phyloP scores from a whole-genome alignment of 1,139 yeast genomes.

The Saccharomyces hybrid region DNA sequence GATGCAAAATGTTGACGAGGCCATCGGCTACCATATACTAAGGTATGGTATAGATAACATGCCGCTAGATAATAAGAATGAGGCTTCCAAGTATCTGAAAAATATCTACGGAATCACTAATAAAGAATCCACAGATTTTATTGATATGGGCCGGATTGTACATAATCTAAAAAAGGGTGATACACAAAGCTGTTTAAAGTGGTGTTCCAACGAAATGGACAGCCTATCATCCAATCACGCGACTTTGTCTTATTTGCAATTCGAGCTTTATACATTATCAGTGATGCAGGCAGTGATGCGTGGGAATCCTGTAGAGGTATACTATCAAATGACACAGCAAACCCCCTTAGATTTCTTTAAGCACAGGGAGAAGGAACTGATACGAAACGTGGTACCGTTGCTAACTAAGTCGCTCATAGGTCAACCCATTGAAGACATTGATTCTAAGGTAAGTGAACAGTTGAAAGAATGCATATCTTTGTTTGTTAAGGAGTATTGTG shows the following conservation, averaged over 20 bases:
- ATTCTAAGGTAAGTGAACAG: constrained; percentile 16
- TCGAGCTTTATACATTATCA: constrained; percentile 23
- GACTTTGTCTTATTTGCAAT: constrained; percentile 7
- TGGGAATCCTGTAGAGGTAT: constrained; percentile 17
- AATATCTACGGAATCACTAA: constrained; percentile 21
- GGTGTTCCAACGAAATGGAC: constrained; percentile 17
- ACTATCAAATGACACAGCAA: constrained; percentile 14
- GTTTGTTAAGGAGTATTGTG: constrained; percentile 63
- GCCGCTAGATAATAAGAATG: constrained; percentile 12
- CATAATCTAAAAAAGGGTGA: constrained; percentile 21
- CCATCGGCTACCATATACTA: constrained; percentile 27
- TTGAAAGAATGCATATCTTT: constrained; percentile 33
- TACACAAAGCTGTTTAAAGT: constrained; percentile 19
- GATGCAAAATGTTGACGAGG: constrained; percentile 17
- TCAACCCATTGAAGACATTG: constrained; percentile 11
- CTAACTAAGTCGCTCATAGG: constrained; percentile 21
- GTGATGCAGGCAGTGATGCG: constrained; percentile 18
- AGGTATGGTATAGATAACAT: constrained; percentile 24
- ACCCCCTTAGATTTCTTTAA: constrained; percentile 5
- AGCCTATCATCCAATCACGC: constrained; percentile 2
- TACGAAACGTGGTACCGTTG: constrained; percentile 19
- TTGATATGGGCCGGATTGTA: constrained; percentile 25
- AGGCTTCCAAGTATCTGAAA: constrained; percentile 19
- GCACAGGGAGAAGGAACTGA: constrained; percentile 9
- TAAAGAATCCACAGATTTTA: constrained; percentile 15